Base-by-base conservation (phyloP, 164 flowering plant species). In the Echeveria elegans region DNA sequence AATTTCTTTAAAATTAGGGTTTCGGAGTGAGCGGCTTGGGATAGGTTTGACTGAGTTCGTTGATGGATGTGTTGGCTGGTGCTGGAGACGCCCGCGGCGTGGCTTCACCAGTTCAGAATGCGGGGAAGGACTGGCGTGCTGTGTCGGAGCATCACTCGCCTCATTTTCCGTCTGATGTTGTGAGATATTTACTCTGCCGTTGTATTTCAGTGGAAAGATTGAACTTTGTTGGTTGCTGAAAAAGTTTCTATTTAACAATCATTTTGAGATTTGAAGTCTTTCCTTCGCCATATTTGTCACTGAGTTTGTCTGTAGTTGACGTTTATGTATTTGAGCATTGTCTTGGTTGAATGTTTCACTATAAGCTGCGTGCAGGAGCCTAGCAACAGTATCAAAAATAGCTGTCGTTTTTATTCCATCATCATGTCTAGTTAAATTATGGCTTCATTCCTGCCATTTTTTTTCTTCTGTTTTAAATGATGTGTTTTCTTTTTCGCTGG, bases 111-210 rank as follows among this genome's bases (percentile, higher is more conserved):
- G 70, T 78, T 71, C 74, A 82, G 63, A 60, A 75, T 10, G 72
- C 81, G 23, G 73, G 96, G 73, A 86, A 88, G 74, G 90, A 90
- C 77, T 90, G 95, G 98, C 88, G 96, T 15, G 88, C 81, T 40
- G 86, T 87, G 32, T 70, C 90, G 1, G 97, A 88, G 40, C 84
- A 85, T 65, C 84, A 74, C 31, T 60, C 79, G 9, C 78, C 69
- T 69, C 82, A 83, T 45, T 80, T 70, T 64, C 60, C 77, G 16
- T 74, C 77, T 14, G 79, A 69, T 43, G 89, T 84, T 84, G 91
- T 86, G 73, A 50, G 64, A 53, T 18, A 43, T 28, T n/a, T 2
- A 21, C 21, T 23, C 21, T 21, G 4, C 34, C 60, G 53, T 52
- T 21, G 2, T 31, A 24, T 32, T 23, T 58, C 24, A 10, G 26